These are phyloP conservation scores for Diutina ranongensis DNA, from an alignment of 1,139 yeast species.

Conservation along the genomic window DNA sequence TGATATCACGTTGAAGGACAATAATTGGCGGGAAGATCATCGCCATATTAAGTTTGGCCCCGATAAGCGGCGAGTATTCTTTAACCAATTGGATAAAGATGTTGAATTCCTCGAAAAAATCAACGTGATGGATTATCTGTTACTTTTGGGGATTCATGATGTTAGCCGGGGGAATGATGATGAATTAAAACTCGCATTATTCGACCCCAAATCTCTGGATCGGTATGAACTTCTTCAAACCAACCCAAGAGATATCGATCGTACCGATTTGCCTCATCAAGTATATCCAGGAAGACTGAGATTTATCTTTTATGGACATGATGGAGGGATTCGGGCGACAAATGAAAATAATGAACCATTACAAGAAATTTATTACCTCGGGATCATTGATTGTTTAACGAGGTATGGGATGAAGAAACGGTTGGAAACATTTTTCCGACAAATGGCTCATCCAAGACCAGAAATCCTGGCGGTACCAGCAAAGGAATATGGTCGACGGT, in stretches of 20 bases:
- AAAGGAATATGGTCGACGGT: constrained; percentile 77
- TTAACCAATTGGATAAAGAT: constrained; percentile 65
- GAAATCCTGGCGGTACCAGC: constrained; percentile 89
- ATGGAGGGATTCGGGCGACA: constrained; percentile 80
- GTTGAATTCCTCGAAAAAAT: constrained; percentile 58
- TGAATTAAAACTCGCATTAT: constrained; percentile 29
- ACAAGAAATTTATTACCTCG: constrained; percentile 73
- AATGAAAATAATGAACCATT: constrained; percentile 51
- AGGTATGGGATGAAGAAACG: constrained; percentile 67
- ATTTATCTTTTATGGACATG: constrained; percentile 61
- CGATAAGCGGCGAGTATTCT: constrained; percentile 41
- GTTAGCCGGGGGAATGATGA: constrained; percentile 41
- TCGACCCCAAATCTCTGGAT: constrained; percentile 33
- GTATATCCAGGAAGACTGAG: constrained; percentile 40
- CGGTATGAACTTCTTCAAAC: constrained; percentile 34
- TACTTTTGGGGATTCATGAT: constrained; percentile 81
- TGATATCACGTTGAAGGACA: constrained; percentile 57
- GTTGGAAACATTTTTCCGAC: constrained; percentile 80
- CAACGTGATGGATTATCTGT: constrained; percentile 92
- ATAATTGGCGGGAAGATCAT: constrained; percentile 70
- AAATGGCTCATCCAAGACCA: constrained; percentile 54
- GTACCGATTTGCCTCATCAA: constrained; percentile 32
- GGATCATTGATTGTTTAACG: constrained; percentile 90
- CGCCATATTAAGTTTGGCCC: constrained; percentile 67
- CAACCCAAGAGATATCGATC: constrained; percentile 33